Evolutionary conservation across 345 rosid genomes (phyloP).

Genomic region (Anacardium occidentale): DNA sequence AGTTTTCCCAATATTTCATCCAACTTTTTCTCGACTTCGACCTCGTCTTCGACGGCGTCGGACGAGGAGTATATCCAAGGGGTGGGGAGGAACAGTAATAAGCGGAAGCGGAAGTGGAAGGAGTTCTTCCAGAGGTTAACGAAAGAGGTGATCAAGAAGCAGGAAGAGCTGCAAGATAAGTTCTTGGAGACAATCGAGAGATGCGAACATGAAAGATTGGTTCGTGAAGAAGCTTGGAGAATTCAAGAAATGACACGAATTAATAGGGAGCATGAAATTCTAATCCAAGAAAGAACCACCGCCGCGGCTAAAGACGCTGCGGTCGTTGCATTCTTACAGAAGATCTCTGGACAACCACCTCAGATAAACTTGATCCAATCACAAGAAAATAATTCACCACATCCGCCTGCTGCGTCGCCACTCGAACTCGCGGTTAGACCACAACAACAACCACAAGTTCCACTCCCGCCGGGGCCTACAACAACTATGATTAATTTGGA

Average conservation of each 20-base stretch:
- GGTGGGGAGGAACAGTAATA: conserved; percentile 19
- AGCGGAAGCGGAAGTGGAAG: conserved; percentile 58
- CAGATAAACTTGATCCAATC: no score
- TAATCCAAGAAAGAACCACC: conserved; percentile 42
- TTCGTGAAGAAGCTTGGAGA: conserved; percentile 50
- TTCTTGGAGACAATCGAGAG: conserved; percentile 46
- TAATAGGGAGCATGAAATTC: conserved; percentile 38
- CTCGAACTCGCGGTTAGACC: conserved; percentile 9
- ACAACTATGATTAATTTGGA: not conserved
- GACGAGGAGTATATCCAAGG: conserved; percentile 41
- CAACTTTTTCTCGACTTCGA: conserved; percentile 51
- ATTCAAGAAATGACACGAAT: conserved; percentile 47
- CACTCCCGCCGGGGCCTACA: not conserved
- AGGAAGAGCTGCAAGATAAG: conserved; percentile 46
- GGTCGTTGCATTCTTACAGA: conserved; percentile 40
- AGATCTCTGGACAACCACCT: conserved; percentile 29
- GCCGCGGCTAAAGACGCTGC: conserved; percentile 45
- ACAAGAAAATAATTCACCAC: not conserved
- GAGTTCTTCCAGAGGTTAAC: conserved; percentile 43
- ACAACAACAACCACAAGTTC: conserved; percentile 3
- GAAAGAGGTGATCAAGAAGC: conserved; percentile 39
- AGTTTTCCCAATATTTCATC: conserved; percentile 28
- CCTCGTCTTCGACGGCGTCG: conserved; percentile 68
- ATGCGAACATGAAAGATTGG: conserved; percentile 38
- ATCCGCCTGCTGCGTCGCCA: conserved; percentile 6